Base-by-base conservation (phyloP, 106 monocot species). In the Acorus gramineus region DNA sequence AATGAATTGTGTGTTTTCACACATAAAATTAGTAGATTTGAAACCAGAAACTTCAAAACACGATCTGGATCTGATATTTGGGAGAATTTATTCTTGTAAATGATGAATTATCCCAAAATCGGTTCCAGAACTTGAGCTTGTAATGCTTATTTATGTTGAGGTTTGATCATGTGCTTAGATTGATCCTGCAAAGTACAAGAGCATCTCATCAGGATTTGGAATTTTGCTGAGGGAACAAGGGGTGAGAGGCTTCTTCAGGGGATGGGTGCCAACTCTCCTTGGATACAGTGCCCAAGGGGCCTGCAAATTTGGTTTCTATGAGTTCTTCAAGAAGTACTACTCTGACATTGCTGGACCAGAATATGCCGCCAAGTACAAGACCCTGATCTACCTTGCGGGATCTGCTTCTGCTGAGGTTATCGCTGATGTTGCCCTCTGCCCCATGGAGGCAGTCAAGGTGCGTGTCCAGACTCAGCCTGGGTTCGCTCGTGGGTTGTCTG, bases 321-420 rank as follows among this genome's bases (percentile, higher is more conserved):
- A 89, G 81, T 89, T 81, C 73, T 85, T 89, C 66, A 89, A 89
- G 84, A 89, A 85, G 68, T 82, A 76, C 57, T 89, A 89, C 55
- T 79, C 85, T 3, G 89, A 85, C 52, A 73, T 89, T 57, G 82
- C 82, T 44, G 89, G 89, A 4, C 85, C 85, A 10, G 85, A 89
- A 50, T 69, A 79, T 69, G 79, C 89, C 11, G 62, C 67, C 2
- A 89, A 89, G 53, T 85, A 85, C 62, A 85, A 82, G 79, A 85
- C 85, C 14, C 57, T 89, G 7, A 85, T 89, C 42, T 85, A 89
- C 65, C 81, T 85, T 44, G 85, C 85, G n/a, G 85, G 89, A 8
- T 85, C 85, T 69, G 82, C 89, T 28, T 89, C 89, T 69, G 89
- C 89, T 65, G 89, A 89, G 60, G 64, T 85, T 11, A 89, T 85